Conservation (phyloP, 805 yeast species). For the Komagataella mondaviorum region DNA sequence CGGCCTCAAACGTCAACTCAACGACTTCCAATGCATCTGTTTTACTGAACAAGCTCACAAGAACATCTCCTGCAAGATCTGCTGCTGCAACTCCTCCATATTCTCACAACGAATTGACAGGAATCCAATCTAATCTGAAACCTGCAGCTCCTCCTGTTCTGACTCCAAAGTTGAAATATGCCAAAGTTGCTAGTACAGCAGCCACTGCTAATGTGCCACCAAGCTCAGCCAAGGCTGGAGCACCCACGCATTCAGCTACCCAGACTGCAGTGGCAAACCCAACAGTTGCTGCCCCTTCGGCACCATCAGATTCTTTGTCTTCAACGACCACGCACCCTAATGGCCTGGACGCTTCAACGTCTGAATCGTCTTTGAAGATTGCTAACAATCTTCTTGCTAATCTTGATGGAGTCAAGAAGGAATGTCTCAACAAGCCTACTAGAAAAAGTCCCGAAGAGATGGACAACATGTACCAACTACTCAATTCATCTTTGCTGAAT, state of each 20-base stretch:
- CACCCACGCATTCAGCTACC: slow-evolving; percentile 9
- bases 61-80: background rate
- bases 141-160: slow-evolving; percentile 14
- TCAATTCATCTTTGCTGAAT: slow-evolving; percentile 70
- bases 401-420: slow-evolving; percentile 18
- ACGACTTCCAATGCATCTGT: slow-evolving; percentile 7
- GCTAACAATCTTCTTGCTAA: slow-evolving; percentile 10
- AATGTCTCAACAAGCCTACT: slow-evolving; percentile 17
- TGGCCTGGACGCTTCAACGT: background rate
- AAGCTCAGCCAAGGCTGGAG: slow-evolving; percentile 1
- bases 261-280: slow-evolving; percentile 8
- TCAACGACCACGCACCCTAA: slow-evolving; percentile 1
- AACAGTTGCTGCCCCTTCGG: slow-evolving; percentile 6
- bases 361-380: background rate
- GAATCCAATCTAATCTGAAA: slow-evolving; percentile 5
- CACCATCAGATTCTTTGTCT: slow-evolving; percentile 5
- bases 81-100: background rate
- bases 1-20: slow-evolving; percentile 5
- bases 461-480: slow-evolving; percentile 32
- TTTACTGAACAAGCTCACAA: background rate
- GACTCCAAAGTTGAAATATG: slow-evolving; percentile 23
- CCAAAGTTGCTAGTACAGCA: slow-evolving; percentile 15
- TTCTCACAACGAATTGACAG: background rate
- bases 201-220: slow-evolving; percentile 5
- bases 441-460: slow-evolving; percentile 34